Conservation (phyloP, 805 yeast genomes). For the Barnettozyma siamensis region DNA sequence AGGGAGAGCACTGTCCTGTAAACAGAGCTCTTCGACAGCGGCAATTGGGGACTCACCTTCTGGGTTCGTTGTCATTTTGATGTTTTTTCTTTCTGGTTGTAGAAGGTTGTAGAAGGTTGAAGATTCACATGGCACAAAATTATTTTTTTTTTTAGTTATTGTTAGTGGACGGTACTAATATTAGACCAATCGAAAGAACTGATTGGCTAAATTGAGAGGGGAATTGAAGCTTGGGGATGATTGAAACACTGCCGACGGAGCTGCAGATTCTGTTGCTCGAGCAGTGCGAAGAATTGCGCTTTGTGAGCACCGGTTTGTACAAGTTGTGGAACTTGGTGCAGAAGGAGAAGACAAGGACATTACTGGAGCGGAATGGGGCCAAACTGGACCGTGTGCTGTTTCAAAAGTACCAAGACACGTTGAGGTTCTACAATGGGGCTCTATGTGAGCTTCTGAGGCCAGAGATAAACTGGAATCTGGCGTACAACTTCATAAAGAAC, state of each 20-base stretch:
- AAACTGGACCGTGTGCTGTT: background rate
- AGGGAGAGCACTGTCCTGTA: no score
- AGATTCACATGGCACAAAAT: no score
- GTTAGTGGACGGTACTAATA: no score
- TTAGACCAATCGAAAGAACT: no score
- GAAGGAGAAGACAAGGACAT: constrained; percentile 31
- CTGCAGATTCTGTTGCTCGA: constrained; percentile 34
- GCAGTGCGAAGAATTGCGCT: constrained; percentile 29
- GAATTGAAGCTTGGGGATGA: background rate
- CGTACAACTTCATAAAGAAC: constrained; percentile 45
- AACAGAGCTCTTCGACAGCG: no score
- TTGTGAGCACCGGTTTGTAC: constrained; percentile 40
- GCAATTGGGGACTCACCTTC: constrained; percentile 11
- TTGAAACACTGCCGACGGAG: constrained; percentile 35
- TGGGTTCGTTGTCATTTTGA: constrained; percentile 9
- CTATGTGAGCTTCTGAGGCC: constrained; percentile 28
- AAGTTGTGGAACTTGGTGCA: constrained; percentile 44
- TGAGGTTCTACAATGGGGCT: constrained; percentile 32
- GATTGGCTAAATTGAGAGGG: no score
- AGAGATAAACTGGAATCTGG: constrained; percentile 39
- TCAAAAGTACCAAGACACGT: constrained; percentile 5
- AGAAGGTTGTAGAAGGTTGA: no score
- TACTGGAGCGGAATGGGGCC: constrained; percentile 1
- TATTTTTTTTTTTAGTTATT: no score
- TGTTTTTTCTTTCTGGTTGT: background rate